Base-by-base conservation (phyloP, 257 asterid species). In the Solanum pennellii region DNA sequence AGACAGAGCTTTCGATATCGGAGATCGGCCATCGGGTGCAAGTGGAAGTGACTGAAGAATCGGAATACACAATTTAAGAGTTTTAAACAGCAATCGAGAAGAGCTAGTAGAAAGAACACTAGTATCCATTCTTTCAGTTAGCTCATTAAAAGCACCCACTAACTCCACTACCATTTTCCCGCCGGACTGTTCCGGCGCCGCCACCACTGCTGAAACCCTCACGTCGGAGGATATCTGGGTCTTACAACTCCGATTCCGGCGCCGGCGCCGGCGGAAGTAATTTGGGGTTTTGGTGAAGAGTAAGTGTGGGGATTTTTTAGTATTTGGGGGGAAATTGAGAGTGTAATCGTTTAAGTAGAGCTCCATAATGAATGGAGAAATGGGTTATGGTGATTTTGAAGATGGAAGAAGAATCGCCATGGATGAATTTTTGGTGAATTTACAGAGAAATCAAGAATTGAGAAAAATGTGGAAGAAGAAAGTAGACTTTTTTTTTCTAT, bases 91-190 rank as follows among this genome's bases (percentile, higher is more conserved):
- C 92, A 95, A 92, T 23, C 91, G 90, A 14, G 98, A 94, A 72
- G 98, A 93, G 87, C 94, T 92, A 83, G 89, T 91, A 16, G 98
- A 93, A 47, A 93, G 90, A 18, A 37, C 84, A 74, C 69, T 89
- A 80, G 75, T 89, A 68, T 90, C 92, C 97, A 92, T 96, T 88
- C 98, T 92, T 88, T 94, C 95, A 20, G 98, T 93, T 31, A 96
- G 93, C 89, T 95, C 95, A 71, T 95, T 96, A 92, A 95, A 96
- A 21, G 98, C 97, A 84, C 98, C 98, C 9, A 96, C 98, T 66
- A 96, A 89, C 87, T 96, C 98, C 85, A 94, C 98, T 82, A 95
- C 98, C 98, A 95, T 94, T 93, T 94, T 96, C 60, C 99, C 99
- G 25, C 99, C 99, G 6, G 96, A 93, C n/a, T 96, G 98, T 89